A percentile compares a stretch with the other conserved stretches of the same genome.
Evolutionary conservation across 176 grass and related monocot species (phyloP).

Genomic region (Aegilops longissima): DNA sequence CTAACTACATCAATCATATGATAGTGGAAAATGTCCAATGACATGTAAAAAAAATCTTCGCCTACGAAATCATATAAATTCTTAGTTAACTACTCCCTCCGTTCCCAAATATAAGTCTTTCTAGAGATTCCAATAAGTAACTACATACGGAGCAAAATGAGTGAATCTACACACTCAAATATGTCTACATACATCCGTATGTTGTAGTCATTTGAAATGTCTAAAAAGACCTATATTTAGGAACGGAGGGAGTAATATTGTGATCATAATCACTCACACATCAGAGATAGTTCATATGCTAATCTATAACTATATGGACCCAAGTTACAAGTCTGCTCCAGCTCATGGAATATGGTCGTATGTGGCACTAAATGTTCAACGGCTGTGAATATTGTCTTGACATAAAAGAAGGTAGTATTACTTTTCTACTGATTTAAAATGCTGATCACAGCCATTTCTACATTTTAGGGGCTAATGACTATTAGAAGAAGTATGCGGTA

Average conservation of each 20-base stretch:
- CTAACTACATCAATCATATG: conserved; percentile 1
- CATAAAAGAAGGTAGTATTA: not conserved
- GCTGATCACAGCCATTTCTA: not conserved
- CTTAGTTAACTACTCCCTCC: not conserved
- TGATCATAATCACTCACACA: not conserved
- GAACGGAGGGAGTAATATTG: not conserved
- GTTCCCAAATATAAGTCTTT: too few species aligned
- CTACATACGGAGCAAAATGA: too few species aligned
- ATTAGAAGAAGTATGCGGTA: not conserved
- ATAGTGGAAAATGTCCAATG: not conserved
- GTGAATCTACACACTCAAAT: too few species aligned
- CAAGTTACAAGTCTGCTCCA: not conserved
- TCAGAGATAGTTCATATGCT: not conserved
- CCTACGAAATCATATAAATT: not conserved
- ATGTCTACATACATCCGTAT: too few species aligned
- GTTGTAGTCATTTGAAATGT: too few species aligned
- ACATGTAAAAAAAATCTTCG: not conserved
- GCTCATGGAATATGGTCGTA: not conserved
- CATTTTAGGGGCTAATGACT: not conserved
- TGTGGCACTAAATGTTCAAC: not conserved
- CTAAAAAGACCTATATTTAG: too few species aligned
- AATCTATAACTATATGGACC: not conserved
- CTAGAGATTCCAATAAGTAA: too few species aligned
- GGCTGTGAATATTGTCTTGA: not conserved
- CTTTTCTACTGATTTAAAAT: not conserved